Evolutionary conservation across 768 basidiomycete genomes (phyloP), one percentile per base, ranked within the genome.

Genomic region (Auricularia heimuer): DNA sequence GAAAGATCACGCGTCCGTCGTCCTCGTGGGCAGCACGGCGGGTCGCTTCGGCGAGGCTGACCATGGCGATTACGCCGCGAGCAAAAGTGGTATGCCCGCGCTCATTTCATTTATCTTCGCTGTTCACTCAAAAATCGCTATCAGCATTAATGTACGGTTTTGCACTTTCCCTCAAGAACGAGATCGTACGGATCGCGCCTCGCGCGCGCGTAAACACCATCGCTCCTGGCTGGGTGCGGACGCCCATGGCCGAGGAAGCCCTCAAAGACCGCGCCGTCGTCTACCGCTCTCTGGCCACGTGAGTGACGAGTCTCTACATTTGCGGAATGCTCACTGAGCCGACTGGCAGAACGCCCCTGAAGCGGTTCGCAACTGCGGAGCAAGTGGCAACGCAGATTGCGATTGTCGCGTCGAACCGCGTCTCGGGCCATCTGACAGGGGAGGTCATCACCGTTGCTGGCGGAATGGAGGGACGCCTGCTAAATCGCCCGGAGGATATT

Each of bases 131-230:
- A 21, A 10, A 8, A 14, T 8, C 14, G 21, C 18, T 51, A 18
- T 18, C 21, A 87, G 87, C 83, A 3, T 79, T 88, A 77, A 89
- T 89, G 88, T 86, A 88, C 67, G 90, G 88, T 1, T 70, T 90
- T 39, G 83, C 82, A 3, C 74, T 85, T 69, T 78, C 84, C 3
- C 78, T 90, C 68, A 90, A 91, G 75, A 91, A 90, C 72, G 89
- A 92, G 74, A 89, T 90, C 63, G 89, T 92, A 56, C 83, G 83
- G 73, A 82, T 90, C 65, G 88, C 88, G 0, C 86, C 88, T 0
- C 79, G 73, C 64, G 90, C 82, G 0, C 79, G 89, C n/a, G 88
- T 90, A 3, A 90, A 90, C 68, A 77, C 78, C 54, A 78, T 91
- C 18, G 85, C 81, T 0, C 89, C 89, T 3, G 88, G 88, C 4